Conservation (phyloP, 208 protist species). For the Acanthamoeba castellanii region DNA sequence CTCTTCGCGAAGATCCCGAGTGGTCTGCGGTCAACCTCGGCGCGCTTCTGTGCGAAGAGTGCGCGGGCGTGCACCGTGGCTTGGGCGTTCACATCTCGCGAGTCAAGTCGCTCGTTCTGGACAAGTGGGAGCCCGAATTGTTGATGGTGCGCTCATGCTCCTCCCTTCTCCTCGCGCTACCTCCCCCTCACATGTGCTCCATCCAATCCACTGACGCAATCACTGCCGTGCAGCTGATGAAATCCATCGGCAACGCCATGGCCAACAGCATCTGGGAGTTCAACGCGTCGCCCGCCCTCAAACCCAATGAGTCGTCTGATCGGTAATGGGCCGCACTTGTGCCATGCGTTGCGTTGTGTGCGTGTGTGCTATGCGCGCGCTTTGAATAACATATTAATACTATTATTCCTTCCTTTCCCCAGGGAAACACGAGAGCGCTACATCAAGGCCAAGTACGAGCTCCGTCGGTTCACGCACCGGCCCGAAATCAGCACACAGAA, state of each 20-base stretch:
- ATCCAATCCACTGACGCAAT: not conserved
- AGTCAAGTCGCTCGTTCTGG: conserved; percentile 41
- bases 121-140: conserved; percentile 59
- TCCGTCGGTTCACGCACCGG: not conserved
- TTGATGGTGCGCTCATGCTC: conserved; percentile 19
- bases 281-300: conserved; percentile 15
- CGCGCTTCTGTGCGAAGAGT: conserved; percentile 41
- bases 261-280: conserved; percentile 53
- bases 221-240: conserved; percentile 6
- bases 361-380: not conserved
- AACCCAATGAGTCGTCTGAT: not conserved
- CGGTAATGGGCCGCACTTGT: not conserved
- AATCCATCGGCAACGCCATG: conserved; percentile 34
- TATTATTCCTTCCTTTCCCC: not conserved
- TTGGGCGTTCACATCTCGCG: conserved; percentile 54
- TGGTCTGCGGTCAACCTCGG: conserved; percentile 49
- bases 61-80: conserved; percentile 27
- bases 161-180: not conserved
- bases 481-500: conserved; percentile 16
- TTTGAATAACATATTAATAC: not conserved
- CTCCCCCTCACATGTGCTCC: not conserved
- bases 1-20: conserved; percentile 33
- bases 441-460: conserved; percentile 44
- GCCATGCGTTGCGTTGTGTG: not conserved
- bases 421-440: conserved; percentile 26